Base-by-base conservation (phyloP, 306 rosid species). In the Leucaena leucocephala region DNA sequence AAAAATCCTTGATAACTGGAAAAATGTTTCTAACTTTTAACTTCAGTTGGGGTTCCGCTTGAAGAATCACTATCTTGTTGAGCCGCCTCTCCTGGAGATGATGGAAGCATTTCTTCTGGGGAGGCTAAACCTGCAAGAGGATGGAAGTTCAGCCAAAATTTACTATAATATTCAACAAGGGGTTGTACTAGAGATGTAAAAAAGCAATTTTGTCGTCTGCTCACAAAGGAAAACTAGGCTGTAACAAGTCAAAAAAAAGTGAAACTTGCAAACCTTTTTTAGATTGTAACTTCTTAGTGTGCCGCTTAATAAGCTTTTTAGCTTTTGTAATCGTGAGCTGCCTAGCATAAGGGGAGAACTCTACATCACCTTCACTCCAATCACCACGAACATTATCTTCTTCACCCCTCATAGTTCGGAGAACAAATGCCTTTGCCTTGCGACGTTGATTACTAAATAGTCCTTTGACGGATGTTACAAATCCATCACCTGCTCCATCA, bases 401-500 rank as follows among this genome's bases (percentile, higher is more conserved):
- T 74, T 91, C 99, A 52, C 94, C 93, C 88, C 90, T 86, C 96
- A 82, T 93, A 52, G 97, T 89, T 77, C 93, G 90, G 74, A 81
- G 85, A 63, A 96, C 93, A 74, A 96, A 90, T 36, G 87, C 89
- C 82, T 96, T 93, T 79, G 98, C 99, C 84, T 93, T 93, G 71
- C 88, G 87, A n/a, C 93, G 97, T 84, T 96, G 99, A 72, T 75
- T 90, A 57, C 83, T 83, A 80, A 96, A 96, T 73, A 93, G 83
- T 72, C 99, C 99, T 81, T 82, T 90, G 50, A 96, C 76, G 58
- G 97, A 91, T 82, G 98, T 96, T 75, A 96, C 99, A 89, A 96
- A 96, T 64, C 97, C 94, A 78, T 96, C 98, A 71, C 98, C 99
- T 14, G 98, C 99, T 85, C 97, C 98, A 49, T 93, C 99, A 80